phyloP scores from a whole-genome alignment of 768 basidiomycete genomes.

The Gloeopeniophorella convolvens region DNA sequence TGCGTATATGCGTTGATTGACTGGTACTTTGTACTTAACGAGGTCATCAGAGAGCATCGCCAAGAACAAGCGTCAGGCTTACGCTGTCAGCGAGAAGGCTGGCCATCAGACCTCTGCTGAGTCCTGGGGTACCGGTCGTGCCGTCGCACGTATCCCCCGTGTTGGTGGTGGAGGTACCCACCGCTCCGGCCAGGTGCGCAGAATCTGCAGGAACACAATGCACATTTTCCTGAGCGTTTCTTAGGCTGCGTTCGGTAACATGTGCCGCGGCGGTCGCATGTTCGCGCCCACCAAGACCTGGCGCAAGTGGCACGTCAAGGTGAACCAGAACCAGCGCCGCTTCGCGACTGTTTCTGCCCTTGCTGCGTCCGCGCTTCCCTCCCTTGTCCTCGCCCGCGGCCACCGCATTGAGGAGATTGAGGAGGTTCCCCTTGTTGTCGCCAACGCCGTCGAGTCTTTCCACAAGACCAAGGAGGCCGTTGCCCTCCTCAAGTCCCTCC shows the following conservation, averaged over 20 bases:
- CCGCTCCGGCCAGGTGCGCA: conserved; percentile 86
- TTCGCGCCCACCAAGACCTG: conserved; percentile 99
- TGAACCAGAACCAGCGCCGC: conserved; percentile 98
- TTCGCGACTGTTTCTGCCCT: conserved; percentile 97
- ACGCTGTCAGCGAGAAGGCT: conserved; percentile 94
- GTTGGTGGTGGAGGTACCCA: conserved; percentile 98
- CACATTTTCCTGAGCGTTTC: not conserved
- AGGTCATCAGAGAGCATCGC: conserved; percentile 77
- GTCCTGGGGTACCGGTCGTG: conserved; percentile 99
- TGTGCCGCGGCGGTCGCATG: conserved; percentile 99
- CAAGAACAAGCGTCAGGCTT: conserved; percentile 97
- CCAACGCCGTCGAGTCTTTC: conserved; percentile 74
- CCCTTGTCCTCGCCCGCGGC: conserved; percentile 96
- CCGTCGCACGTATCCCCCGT: conserved; percentile 99
- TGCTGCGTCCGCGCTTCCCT: conserved; percentile 95
- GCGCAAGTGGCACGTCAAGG: conserved; percentile 99
- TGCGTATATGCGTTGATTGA: conserved; percentile 41
- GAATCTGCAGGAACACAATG: not conserved
- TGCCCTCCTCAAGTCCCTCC: conserved; percentile 81
- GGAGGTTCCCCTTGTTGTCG: conserved; percentile 92
- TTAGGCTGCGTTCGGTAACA: conserved; percentile 98
- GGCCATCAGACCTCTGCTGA: conserved; percentile 99
- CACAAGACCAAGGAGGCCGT: conserved; percentile 97
- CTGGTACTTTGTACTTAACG: not conserved
- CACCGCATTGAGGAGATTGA: conserved; percentile 97